Conservation (phyloP, 2,329 filamentous ascomycete genomes). For the Aspergillus sp. region DNA sequence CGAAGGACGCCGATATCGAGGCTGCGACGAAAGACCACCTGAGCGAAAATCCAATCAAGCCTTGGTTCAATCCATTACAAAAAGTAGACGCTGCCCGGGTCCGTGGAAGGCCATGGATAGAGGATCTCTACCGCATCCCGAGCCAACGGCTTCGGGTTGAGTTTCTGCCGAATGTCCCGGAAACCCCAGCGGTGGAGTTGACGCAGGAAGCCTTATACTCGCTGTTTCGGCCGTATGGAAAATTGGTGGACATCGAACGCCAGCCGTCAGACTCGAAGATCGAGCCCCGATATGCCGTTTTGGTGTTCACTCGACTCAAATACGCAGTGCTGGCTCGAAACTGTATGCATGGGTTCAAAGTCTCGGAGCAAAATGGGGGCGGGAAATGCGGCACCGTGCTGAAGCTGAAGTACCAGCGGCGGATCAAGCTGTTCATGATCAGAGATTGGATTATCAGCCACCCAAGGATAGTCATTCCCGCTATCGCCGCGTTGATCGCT, state of each 20-base stretch:
- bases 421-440: slow-evolving; percentile 65
- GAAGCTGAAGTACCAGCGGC: slow-evolving; percentile 73
- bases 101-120: slow-evolving; percentile 80
- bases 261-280: slow-evolving; percentile 82
- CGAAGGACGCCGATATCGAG: slow-evolving; percentile 48
- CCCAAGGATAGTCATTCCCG: slow-evolving; percentile 76
- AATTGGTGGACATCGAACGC: slow-evolving; percentile 72
- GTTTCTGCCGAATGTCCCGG: slow-evolving; percentile 65
- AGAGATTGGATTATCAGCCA: slow-evolving; percentile 83
- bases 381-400: slow-evolving; percentile 68
- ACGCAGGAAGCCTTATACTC: slow-evolving; percentile 81
- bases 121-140: slow-evolving; percentile 79
- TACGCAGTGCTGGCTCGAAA: slow-evolving; percentile 83
- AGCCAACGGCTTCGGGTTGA: slow-evolving; percentile 69
- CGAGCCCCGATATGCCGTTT: slow-evolving; percentile 65
- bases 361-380: slow-evolving; percentile 59
- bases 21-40: slow-evolving; percentile 54
- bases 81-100: slow-evolving; percentile 64
- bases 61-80: slow-evolving; percentile 82
- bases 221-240: slow-evolving; percentile 81
- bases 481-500: slow-evolving; percentile 70
- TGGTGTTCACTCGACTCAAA: slow-evolving; percentile 65
- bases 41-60: slow-evolving; percentile 61
- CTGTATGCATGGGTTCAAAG: slow-evolving; percentile 76
- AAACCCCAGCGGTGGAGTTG: slow-evolving; percentile 64